A percentile compares a stretch with the other conserved stretches of the same genome.
Conservation (phyloP, 805 yeast genomes). For the Candida pini region DNA sequence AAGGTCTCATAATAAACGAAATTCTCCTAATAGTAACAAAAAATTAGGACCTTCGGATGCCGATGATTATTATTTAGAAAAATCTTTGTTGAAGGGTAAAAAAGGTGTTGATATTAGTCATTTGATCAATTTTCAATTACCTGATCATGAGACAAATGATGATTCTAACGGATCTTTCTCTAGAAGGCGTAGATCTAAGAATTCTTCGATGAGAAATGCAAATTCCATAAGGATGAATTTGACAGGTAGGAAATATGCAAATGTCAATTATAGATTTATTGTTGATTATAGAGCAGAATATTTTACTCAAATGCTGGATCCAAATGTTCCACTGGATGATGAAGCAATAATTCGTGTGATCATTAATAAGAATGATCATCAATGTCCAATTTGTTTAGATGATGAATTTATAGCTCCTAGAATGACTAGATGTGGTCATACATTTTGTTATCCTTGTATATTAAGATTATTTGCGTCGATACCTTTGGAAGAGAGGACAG, state of each 20-base stretch:
- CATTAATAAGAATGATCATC: slow-evolving; percentile 58
- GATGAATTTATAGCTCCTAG: slow-evolving; percentile 88
- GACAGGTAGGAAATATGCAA: slow-evolving; percentile 64
- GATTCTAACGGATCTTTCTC: not conserved
- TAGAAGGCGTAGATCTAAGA: not conserved
- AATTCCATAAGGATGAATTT: no score
- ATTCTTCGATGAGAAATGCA: not conserved
- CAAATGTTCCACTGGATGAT: slow-evolving; percentile 66
- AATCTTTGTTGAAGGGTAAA: slow-evolving; percentile 20
- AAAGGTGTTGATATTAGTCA: slow-evolving; percentile 47
- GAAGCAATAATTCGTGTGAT: slow-evolving; percentile 62
- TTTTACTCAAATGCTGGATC: slow-evolving; percentile 57
- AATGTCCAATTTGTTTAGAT: slow-evolving; percentile 88
- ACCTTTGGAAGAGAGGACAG: slow-evolving; percentile 26
- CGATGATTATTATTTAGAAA: slow-evolving; percentile 15
- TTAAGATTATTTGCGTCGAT: slow-evolving; percentile 58
- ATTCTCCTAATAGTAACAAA: no score
- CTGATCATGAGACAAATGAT: slow-evolving; percentile 28
- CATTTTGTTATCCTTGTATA: slow-evolving; percentile 80
- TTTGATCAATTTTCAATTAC: slow-evolving; percentile 51
- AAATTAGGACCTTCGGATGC: slow-evolving; percentile 12
- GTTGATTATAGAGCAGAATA: slow-evolving; percentile 61
- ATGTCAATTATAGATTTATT: slow-evolving; percentile 78
- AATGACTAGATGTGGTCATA: slow-evolving; percentile 93
- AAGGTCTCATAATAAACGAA: no score